Base-by-base conservation (phyloP, 2,329 filamentous ascomycete species). In the Trichoderma koningiopsis region DNA sequence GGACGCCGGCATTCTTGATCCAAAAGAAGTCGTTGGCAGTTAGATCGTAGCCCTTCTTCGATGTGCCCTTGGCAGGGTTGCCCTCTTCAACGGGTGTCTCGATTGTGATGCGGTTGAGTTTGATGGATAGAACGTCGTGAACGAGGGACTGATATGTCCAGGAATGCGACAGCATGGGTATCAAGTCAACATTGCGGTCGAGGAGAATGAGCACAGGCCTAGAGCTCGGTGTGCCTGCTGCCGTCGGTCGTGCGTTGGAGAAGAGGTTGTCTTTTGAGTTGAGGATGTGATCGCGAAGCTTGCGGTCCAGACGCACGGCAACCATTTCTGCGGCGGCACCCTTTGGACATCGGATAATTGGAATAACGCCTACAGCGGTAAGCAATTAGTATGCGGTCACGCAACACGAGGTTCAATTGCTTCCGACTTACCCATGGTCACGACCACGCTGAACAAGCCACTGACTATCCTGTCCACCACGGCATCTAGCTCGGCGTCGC, bases 261-360 rank as follows among this genome's bases (percentile, higher is more conserved):
- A 99, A 99, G 5, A 99, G 87, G 76, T 97, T 98, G 77, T 97
- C 95, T 83, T 97, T 98, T 14, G 95, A 97, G 80, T 98, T 98
- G 72, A 99, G 86, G 65, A 98, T 92, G 78, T 99, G 96, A 76
- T 99, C 96, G 76, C 96, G 90, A 27, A 99, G 88, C 79, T 98
- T 99, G 70, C 96, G 90, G 78, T 99, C 96, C 29, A 99, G 88
- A 77, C 97, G 97, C 16, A 92, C 92, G 16, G 94, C 92, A 73
- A 99, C 96, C 85, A 97, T 91, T 78, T 98, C 95, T 16, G 96
- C 95, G 4, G 96, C 93, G 43, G 93, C 94, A 61, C 91, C 93
- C 78, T 96, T 97, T 7, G 96, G 94, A 77, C 93, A 97, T 73
- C 96, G 87, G 76, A 99, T 98, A 74, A 99, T 94, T 7, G 96